A percentile compares a stretch with the other conserved stretches of the same genome.
phyloP scores from a whole-genome alignment of 2,329 filamentous ascomycete species.

The Colletotrichum sp. region DNA sequence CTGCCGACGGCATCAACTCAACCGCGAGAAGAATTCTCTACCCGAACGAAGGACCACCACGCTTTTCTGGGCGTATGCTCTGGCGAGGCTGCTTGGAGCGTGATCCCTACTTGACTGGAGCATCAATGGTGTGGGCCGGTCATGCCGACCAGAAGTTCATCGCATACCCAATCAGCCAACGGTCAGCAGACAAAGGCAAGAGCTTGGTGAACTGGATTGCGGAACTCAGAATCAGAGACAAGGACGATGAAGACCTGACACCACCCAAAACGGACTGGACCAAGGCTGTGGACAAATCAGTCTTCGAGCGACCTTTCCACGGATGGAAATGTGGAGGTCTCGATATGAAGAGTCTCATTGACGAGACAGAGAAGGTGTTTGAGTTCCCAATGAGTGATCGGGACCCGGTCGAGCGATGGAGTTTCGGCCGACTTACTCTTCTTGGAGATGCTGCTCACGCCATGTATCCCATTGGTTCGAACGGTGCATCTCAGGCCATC shows the following conservation, averaged over 20 bases:
- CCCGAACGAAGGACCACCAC: slow-evolving; percentile 2
- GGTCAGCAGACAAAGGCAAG: background rate
- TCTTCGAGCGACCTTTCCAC: background rate
- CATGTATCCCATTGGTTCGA: slow-evolving; percentile 24
- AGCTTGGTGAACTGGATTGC: slow-evolving; percentile 15
- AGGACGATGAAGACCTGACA: background rate
- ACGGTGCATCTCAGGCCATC: slow-evolving; percentile 19
- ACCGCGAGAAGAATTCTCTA: background rate
- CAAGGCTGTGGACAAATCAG: slow-evolving; percentile 3
- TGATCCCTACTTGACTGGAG: background rate
- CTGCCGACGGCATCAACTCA: slow-evolving; percentile 15
- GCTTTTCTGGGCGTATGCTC: slow-evolving; percentile 10
- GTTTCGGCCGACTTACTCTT: slow-evolving; percentile 20
- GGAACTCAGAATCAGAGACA: slow-evolving; percentile 1
- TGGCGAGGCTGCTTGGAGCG: slow-evolving; percentile 11
- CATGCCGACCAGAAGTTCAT: slow-evolving; percentile 16
- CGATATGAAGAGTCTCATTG: background rate
- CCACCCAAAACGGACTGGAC: slow-evolving; percentile 6
- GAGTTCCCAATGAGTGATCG: slow-evolving; percentile 22
- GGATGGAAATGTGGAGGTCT: background rate
- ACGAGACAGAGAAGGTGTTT: background rate
- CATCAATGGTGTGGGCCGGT: slow-evolving; percentile 14
- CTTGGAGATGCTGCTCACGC: slow-evolving; percentile 24
- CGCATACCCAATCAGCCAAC: slow-evolving; percentile 9
- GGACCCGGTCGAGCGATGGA: slow-evolving; percentile 21